phyloP scores from a whole-genome alignment of 2,329 filamentous ascomycete genomes.

The Monosporascus ibericus region DNA sequence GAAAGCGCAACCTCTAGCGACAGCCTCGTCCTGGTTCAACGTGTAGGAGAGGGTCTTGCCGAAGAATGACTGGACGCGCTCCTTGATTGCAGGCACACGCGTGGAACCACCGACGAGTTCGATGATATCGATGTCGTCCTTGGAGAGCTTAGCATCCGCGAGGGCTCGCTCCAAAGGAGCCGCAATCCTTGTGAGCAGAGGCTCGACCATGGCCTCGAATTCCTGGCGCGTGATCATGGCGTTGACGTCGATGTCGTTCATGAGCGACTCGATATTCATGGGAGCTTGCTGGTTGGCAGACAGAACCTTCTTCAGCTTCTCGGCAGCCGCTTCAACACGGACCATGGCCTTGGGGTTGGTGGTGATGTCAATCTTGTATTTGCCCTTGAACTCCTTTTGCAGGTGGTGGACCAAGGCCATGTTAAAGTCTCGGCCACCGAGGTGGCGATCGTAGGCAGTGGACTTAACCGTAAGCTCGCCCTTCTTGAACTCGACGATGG shows the following conservation, averaged over 20 bases:
- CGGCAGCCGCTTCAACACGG: slow-evolving; percentile 79
- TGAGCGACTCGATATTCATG: slow-evolving; percentile 94
- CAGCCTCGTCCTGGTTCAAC: slow-evolving; percentile 95
- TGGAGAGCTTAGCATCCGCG: slow-evolving; percentile 83
- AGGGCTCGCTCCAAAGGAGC: slow-evolving; percentile 83
- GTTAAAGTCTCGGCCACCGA: slow-evolving; percentile 96
- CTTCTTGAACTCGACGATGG: slow-evolving; percentile 94
- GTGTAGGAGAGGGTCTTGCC: slow-evolving; percentile 91
- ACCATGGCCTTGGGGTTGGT: slow-evolving; percentile 84
- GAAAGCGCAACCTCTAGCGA: slow-evolving; percentile 93
- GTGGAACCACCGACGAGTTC: slow-evolving; percentile 94
- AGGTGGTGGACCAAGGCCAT: slow-evolving; percentile 92
- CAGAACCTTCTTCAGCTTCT: slow-evolving; percentile 98
- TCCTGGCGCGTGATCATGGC: slow-evolving; percentile 90
- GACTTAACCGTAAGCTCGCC: slow-evolving; percentile 92
- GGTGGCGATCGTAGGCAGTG: slow-evolving; percentile 89
- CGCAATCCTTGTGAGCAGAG: slow-evolving; percentile 68
- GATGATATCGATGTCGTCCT: slow-evolving; percentile 86
- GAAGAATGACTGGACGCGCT: slow-evolving; percentile 84
- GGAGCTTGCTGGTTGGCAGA: slow-evolving; percentile 91
- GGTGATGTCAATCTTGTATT: slow-evolving; percentile 94
- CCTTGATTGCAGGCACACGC: slow-evolving; percentile 89
- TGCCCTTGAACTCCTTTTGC: slow-evolving; percentile 91
- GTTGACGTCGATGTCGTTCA: slow-evolving; percentile 93
- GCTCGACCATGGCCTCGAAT: slow-evolving; percentile 84